These are phyloP conservation scores for Thielaviopsis populi DNA, from an alignment of 2,329 filamentous ascomycete species.

Conservation along the genomic window DNA sequence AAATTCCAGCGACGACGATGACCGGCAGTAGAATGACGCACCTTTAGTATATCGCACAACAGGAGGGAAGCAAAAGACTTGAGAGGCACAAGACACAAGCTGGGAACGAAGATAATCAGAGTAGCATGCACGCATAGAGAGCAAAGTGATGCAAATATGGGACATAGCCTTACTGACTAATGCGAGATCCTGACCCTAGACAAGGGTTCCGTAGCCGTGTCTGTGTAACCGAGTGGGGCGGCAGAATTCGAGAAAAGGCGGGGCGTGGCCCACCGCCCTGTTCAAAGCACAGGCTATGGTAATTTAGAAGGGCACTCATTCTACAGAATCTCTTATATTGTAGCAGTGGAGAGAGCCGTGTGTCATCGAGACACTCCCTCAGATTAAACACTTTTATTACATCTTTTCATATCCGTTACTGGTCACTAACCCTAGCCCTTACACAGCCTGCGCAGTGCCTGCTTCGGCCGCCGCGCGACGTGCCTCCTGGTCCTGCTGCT, in stretches of 20 bases:
- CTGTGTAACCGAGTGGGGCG: background rate
- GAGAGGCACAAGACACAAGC: background rate
- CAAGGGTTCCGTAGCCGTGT: background rate
- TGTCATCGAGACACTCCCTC: background rate
- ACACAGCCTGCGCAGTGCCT: background rate
- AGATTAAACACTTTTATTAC: background rate
- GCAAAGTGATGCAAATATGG: background rate
- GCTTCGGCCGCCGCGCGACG: background rate
- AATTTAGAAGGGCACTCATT: no score
- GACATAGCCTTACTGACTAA: slow-evolving; percentile 6
- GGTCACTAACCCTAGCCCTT: no score
- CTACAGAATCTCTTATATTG: no score
- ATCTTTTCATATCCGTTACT: no score
- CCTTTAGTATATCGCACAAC: background rate
- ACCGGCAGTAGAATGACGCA: background rate
- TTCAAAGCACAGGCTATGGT: background rate
- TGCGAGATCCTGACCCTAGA: background rate
- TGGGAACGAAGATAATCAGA: background rate
- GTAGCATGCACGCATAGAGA: background rate
- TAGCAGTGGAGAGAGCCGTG: no score
- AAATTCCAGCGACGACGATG: background rate
- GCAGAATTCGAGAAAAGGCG: background rate
- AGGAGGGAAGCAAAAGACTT: background rate
- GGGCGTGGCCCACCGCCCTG: background rate
- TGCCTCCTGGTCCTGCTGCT: background rate